These are phyloP conservation scores for Aspergillus udagawae DNA, from an alignment of 2,329 filamentous ascomycete species.

Conservation along the genomic window DNA sequence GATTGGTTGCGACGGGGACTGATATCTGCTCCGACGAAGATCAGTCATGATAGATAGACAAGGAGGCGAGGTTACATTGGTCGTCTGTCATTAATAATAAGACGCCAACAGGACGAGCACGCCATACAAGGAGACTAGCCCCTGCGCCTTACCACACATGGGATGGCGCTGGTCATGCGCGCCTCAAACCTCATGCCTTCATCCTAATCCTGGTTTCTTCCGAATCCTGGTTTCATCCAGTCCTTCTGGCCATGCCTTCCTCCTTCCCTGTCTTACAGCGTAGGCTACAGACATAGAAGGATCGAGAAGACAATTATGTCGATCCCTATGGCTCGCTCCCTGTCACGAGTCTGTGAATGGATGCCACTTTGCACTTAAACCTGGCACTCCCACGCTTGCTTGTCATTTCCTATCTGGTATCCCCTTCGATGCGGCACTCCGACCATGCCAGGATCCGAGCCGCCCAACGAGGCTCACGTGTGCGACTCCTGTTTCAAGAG, in stretches of 20 bases:
- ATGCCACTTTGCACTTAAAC: background rate
- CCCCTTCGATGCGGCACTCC: constrained; percentile 11
- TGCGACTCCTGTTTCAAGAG: constrained; percentile 14
- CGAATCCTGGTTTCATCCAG: background rate
- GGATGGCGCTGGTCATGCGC: background rate
- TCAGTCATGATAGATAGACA: background rate
- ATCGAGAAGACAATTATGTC: background rate
- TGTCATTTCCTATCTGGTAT: constrained; percentile 9
- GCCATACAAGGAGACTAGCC: background rate
- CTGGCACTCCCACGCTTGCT: background rate
- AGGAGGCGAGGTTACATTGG: background rate
- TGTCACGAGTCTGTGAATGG: background rate
- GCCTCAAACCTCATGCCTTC: no score
- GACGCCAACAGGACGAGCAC: background rate
- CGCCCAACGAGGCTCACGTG: constrained; percentile 1
- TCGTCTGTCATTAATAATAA: no score
- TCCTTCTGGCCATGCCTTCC: background rate
- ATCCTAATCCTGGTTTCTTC: no score
- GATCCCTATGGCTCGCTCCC: background rate
- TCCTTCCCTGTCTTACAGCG: background rate
- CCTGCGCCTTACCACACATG: background rate
- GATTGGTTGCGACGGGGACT: background rate
- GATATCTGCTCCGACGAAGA: background rate
- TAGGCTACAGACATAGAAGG: background rate
- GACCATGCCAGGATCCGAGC: constrained; percentile 1